Percentiles rank a stretch among this genome's conserved stretches.
Evolutionary conservation across 2,329 filamentous ascomycete species (phyloP).

Genomic region (Claviceps quebecensis): DNA sequence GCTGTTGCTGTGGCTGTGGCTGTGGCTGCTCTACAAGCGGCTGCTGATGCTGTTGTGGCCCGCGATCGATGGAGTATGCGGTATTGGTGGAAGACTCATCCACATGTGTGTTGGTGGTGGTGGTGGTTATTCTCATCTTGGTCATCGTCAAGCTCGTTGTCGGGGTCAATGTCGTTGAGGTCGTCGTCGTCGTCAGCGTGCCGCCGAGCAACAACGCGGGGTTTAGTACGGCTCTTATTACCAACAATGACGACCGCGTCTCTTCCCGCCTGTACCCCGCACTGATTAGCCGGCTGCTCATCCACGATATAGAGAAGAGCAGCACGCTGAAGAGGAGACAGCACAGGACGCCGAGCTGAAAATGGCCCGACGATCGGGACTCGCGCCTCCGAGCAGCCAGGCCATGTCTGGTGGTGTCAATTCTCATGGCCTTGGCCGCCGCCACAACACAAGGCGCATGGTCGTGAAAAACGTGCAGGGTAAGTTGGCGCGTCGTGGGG

Average conservation of each 20-base stretch:
- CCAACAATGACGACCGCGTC: no score
- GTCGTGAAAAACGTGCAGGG: neutral
- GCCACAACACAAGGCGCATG: neutral
- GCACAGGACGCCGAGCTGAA: constrained; percentile 7
- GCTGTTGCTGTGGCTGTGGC: no score
- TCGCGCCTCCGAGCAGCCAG: constrained; percentile 9
- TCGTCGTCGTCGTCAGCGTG: neutral
- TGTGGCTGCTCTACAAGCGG: neutral
- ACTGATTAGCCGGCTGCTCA: constrained; percentile 4
- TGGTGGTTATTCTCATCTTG: neutral
- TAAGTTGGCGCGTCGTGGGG: neutral
- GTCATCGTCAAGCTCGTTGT: neutral
- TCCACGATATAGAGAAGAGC: constrained; percentile 7
- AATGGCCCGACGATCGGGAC: constrained; percentile 8
- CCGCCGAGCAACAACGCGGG: neutral
- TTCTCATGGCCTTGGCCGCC: neutral
- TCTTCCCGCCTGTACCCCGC: no score
- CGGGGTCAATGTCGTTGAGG: neutral
- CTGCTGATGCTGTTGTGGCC: neutral
- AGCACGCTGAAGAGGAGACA: constrained; percentile 8
- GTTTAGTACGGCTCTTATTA: neutral
- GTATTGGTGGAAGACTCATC: no score
- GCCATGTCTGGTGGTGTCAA: neutral
- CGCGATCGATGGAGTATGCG: no score
- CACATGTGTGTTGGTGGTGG: neutral